These are phyloP conservation scores for Prillingera fragicola DNA, from an alignment of 1,284 basidiomycete genomes.

Conservation along the genomic window DNA sequence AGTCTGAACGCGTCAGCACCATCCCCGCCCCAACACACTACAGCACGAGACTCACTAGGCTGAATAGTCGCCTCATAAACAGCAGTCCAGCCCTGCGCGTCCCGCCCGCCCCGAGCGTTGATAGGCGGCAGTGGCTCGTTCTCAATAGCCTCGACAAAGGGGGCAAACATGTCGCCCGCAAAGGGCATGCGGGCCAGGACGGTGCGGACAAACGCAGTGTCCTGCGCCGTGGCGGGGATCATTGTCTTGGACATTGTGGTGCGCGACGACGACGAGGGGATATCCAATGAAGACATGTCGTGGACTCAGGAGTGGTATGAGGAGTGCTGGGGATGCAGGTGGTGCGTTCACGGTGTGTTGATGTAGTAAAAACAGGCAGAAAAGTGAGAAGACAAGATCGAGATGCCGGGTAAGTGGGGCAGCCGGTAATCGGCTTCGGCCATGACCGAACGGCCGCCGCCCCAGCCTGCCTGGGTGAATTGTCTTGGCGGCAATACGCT, in stretches of 20 bases:
- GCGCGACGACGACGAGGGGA: neutral
- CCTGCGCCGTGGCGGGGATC: slow-evolving; percentile 6
- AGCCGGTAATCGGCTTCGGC: too few relatives aligned
- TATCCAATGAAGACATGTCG: too few relatives aligned
- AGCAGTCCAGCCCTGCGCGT: slow-evolving; percentile 8
- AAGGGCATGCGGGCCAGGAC: slow-evolving; percentile 6
- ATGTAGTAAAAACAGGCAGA: too few relatives aligned
- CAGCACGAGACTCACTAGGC: neutral
- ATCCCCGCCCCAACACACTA: neutral
- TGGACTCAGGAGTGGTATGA: too few relatives aligned
- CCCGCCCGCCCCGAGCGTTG: slow-evolving; percentile 5
- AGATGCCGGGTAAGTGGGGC: too few relatives aligned
- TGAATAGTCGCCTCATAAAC: slow-evolving; percentile 7
- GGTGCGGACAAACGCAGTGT: slow-evolving; percentile 1
- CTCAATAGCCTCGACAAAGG: slow-evolving; percentile 2
- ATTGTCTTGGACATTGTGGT: neutral
- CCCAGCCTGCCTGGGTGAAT: too few relatives aligned
- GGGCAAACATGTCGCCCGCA: slow-evolving; percentile 3
- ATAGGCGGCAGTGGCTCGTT: slow-evolving; percentile 7
- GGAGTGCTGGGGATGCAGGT: too few relatives aligned
- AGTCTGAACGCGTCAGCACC: slow-evolving; percentile 19
- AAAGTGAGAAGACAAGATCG: too few relatives aligned
- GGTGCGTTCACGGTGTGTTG: too few relatives aligned
- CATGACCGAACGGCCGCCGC: too few relatives aligned
- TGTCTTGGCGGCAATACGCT: too few relatives aligned